A percentile compares a stretch with the other conserved stretches of the same genome.
Conservation (phyloP, 306 rosid genomes). For the Chamaecrista fasciculata region DNA sequence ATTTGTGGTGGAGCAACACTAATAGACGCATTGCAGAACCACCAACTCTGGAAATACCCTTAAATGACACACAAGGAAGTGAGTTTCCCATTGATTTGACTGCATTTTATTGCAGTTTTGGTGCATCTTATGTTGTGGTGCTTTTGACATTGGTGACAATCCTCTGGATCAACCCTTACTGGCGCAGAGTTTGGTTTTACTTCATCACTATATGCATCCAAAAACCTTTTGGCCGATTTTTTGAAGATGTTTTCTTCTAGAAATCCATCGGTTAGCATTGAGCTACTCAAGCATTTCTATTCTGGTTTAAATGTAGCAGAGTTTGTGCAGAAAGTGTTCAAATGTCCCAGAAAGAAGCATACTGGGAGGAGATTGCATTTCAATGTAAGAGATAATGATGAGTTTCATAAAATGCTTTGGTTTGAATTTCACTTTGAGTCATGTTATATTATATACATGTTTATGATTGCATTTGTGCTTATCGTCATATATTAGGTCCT, state of each 20-base stretch:
- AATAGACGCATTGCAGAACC: background rate
- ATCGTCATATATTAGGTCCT: too few species aligned
- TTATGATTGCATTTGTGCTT: too few species aligned
- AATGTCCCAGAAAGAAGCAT: too few species aligned
- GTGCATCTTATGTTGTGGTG: background rate
- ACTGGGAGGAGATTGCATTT: too few species aligned
- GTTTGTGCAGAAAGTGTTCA: too few species aligned
- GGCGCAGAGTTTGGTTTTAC: conserved; percentile 13
- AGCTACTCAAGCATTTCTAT: background rate
- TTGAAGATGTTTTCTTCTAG: background rate
- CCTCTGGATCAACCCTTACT: conserved; percentile 18
- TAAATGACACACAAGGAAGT: background rate
- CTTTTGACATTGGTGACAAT: background rate
- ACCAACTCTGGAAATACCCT: background rate
- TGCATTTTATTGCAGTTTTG: conserved; percentile 16
- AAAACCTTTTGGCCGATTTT: background rate
- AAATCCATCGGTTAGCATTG: background rate
- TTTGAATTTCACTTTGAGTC: too few species aligned
- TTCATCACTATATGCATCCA: background rate
- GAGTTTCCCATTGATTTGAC: conserved; percentile 12
- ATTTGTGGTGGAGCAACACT: background rate
- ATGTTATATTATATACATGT: too few species aligned
- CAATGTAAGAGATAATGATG: too few species aligned
- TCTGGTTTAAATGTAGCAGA: too few species aligned
- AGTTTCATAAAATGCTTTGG: too few species aligned